Conservation (phyloP, 352 stramenopile genomes). For the Albugo candida region DNA sequence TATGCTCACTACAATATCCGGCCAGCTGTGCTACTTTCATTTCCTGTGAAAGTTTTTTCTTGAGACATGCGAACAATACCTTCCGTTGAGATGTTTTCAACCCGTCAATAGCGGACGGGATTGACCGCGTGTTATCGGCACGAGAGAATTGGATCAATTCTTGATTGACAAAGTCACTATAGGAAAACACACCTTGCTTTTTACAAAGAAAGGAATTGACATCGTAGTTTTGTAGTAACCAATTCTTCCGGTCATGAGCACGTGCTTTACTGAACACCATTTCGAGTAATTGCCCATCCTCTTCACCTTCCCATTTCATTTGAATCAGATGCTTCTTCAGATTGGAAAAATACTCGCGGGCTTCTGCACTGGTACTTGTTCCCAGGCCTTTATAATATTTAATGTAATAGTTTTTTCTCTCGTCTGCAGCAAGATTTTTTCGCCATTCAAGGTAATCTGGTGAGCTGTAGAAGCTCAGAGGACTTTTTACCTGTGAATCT, state of each 20-base stretch:
- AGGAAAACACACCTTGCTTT: slow-evolving; percentile 73
- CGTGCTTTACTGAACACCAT: slow-evolving; percentile 98
- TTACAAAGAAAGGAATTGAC: slow-evolving; percentile 89
- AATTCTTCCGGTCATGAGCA: slow-evolving; percentile 91
- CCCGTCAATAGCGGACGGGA: slow-evolving; percentile 92
- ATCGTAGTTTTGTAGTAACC: slow-evolving; percentile 81
- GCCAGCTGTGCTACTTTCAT: slow-evolving; percentile 99
- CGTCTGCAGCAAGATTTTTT: slow-evolving; percentile 16
- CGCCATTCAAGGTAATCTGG: slow-evolving; percentile 95
- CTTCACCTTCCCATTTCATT: slow-evolving; percentile 49
- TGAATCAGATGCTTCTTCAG: slow-evolving; percentile 88
- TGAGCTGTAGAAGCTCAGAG: slow-evolving; percentile 91
- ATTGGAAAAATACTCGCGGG: slow-evolving; percentile 97
- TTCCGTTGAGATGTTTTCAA: slow-evolving; percentile 97
- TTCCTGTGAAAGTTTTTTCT: slow-evolving; percentile 95
- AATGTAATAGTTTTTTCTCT: slow-evolving; percentile 84
- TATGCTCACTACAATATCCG: slow-evolving; percentile 93
- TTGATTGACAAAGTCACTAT: slow-evolving; percentile 95
- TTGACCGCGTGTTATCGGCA: slow-evolving; percentile 90
- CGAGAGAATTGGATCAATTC: slow-evolving; percentile 98
- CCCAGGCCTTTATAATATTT: slow-evolving; percentile 99
- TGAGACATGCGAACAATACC: slow-evolving; percentile 95
- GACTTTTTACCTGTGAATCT: slow-evolving; percentile 21
- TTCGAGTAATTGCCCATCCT: slow-evolving; percentile 89
- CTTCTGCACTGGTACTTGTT: slow-evolving; percentile 92